Percentiles rank a stretch among this genome's conserved stretches.
These are phyloP conservation scores for Colletotrichum abscissum DNA, from an alignment of 2,329 filamentous ascomycete species.

Conservation along the genomic window DNA sequence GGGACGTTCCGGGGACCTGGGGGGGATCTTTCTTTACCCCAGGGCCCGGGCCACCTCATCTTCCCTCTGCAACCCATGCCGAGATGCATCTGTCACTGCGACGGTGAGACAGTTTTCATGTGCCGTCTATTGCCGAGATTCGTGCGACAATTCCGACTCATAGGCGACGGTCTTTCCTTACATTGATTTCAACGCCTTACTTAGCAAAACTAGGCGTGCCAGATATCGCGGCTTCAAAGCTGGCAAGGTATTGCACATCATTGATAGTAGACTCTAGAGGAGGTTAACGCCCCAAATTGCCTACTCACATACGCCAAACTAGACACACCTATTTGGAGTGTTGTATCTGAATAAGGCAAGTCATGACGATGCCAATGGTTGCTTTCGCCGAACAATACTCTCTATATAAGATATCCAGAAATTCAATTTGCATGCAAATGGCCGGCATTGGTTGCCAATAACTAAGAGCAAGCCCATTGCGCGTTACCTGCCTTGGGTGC, in stretches of 20 bases:
- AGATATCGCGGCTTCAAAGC: not conserved
- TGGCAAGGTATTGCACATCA: not conserved
- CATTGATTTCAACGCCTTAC: not conserved
- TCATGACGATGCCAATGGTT: not conserved
- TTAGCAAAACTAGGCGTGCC: not conserved
- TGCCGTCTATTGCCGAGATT: conserved; percentile 19
- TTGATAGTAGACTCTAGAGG: not conserved
- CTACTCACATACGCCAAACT: not conserved
- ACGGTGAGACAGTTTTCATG: not conserved
- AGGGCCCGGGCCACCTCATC: conserved; percentile 12
- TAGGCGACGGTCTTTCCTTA: not conserved
- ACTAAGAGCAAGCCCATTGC: not conserved
- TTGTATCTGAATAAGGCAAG: not conserved
- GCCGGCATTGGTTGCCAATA: not conserved
- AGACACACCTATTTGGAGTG: not conserved
- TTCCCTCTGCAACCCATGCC: not conserved
- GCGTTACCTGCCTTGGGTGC: not conserved
- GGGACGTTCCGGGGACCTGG: not conserved
- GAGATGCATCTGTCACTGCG: not conserved
- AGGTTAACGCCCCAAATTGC: not conserved
- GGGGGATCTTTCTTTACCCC: conserved; percentile 23
- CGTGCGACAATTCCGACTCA: conserved; percentile 24
- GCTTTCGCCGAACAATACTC: not conserved
- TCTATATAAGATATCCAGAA: not conserved
- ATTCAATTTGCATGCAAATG: not conserved